Base-by-base conservation (phyloP, 768 basidiomycete species). In the Tulasnella sp. region DNA sequence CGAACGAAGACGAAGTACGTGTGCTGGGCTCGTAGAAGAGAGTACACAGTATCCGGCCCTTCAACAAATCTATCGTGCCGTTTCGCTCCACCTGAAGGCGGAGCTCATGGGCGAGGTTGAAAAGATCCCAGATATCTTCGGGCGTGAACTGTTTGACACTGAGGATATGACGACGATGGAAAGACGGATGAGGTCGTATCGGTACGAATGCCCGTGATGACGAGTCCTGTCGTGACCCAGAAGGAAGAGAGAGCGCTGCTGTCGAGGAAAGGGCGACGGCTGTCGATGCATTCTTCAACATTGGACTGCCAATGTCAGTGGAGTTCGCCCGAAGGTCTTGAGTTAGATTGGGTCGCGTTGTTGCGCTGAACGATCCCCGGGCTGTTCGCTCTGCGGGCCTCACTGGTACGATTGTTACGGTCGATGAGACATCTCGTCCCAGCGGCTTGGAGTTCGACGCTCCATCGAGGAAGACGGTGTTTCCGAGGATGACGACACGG, bases 11-110 rank as follows among this genome's bases (percentile, higher is more conserved):
- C 62, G 89, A 92, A 2, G 96, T 99, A 31, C 96, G 80, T 2
- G 96, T 99, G 2, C 92, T 96, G 1, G 94, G 89, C 70, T 99
- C 96, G 70, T 92, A 99, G 78, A 99, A 99, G 38, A 93, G 69
- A 21, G 84, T 92, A 68, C 86, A 91, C 4, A 99, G 78, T 0
- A 99, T 84, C 61, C 85, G 88, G 38, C 94, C 94, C 63, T 85
- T 87, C 46, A 98, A 76, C 60, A 96, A 81, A 64, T 98, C 92
- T 58, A 97, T 76, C 0, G 80, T 78, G 1, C 92, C 91, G 66
- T 83, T 86, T 29, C 92, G 81, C 71, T 99, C 96, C 12, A 97
- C 92, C 67, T 92, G 92, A 38, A 91, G 78, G 51, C 90, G 86
- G 92, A 99, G 93, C 73, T 99, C 96, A 64, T 91, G 85, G 0